Evolutionary conservation across 2,329 filamentous ascomycete species (phyloP), one percentile per base, ranked within the genome.

Genomic region (Lecanicillium sp.): DNA sequence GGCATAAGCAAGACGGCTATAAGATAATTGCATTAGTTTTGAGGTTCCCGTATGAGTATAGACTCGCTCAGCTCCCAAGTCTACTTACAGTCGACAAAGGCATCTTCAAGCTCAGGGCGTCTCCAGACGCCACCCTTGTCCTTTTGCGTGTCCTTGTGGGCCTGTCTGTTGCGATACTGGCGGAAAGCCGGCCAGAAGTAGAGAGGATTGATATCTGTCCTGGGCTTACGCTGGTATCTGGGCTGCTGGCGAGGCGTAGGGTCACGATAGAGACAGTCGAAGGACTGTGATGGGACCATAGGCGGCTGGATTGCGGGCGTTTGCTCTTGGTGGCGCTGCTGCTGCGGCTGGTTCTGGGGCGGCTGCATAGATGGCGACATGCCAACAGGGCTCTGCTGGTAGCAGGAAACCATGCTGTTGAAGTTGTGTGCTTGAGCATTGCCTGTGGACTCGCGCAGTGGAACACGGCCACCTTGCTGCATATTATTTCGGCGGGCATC

Each of bases 141-240:
- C 49, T 79, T 75, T 42, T 64, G 60, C 42, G 71, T 68, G 42
- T 76, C 73, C 54, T 80, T 80, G 57, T 78, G 73, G 45, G 68
- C 71, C 57, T 81, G 78, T 54, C 78, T 74, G 52, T 72, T 71
- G 48, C 79, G 72, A 57, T 83, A 83, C 48, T 78, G 74, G 43
- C 74, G 70, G 51, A 83, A 83, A 44, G 78, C 71, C 13, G 71
- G 70, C 47, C 75, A 76, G 41, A 72, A 67, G 50, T 77, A 77
- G 48, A 82, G 70, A 33, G 78, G 76, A 57, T 81, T 80, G 50
- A 65, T 55, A 25, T 58, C 55, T 38, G 57, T 55, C 41, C 63
- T 61, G 19, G 53, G 44, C 43, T 58, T 54, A 29, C 60, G 52
- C 37, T 58, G 58, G 33, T 52, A 56, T 22, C 57, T 51, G 42